A percentile compares a stretch with the other conserved stretches of the same genome.
phyloP scores from a whole-genome alignment of 306 rosid genomes.

The Corylus avellana region DNA sequence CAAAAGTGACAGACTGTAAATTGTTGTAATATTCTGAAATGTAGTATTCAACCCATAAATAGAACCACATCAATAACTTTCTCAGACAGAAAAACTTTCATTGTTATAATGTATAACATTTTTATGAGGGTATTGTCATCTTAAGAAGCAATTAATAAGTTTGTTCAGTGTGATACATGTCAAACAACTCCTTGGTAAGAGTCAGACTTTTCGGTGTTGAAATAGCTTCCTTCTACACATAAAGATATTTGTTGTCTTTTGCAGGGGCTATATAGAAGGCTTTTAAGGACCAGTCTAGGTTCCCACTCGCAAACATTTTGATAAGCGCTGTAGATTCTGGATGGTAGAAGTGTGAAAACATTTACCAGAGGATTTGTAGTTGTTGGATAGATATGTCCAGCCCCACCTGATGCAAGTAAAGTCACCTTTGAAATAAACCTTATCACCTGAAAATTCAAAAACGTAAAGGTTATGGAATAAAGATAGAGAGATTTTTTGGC shows the following conservation, averaged over 20 bases:
- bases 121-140: background rate
- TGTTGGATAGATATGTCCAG: slow-evolving; percentile 91
- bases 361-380: slow-evolving; percentile 95
- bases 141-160: background rate
- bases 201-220: background rate
- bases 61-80: background rate
- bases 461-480: slow-evolving; percentile 24
- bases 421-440: slow-evolving; percentile 92
- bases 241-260: too few species aligned
- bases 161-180: background rate
- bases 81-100: background rate
- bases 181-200: background rate
- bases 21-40: background rate
- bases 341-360: slow-evolving; percentile 11
- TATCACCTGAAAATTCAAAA: slow-evolving; percentile 65
- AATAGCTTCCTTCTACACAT: too few species aligned
- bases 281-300: too few species aligned
- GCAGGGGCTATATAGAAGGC: too few species aligned
- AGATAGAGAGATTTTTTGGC: background rate
- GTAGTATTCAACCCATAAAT: background rate
- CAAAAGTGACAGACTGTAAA: background rate
- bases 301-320: background rate
- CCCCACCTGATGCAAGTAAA: slow-evolving; percentile 96
- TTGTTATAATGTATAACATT: background rate
- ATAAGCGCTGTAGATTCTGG: background rate